A percentile compares a stretch with the other conserved stretches of the same genome.
These are phyloP conservation scores for Puccinia coronata DNA, from an alignment of 1,284 basidiomycete genomes.

Conservation along the genomic window DNA sequence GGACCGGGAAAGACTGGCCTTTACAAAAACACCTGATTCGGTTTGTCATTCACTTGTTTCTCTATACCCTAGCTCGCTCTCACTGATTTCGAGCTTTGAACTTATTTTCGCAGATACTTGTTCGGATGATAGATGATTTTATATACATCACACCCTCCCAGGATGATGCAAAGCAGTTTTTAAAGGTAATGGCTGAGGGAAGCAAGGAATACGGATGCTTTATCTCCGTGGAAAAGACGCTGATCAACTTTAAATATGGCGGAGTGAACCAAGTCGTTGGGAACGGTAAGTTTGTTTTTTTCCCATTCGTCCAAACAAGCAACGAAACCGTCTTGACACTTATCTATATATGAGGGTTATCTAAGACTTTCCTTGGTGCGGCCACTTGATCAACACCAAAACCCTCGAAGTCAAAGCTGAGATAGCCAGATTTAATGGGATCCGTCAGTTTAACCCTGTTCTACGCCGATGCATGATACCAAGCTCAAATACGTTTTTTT, in stretches of 20 bases:
- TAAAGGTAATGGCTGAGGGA: conserved; percentile 73
- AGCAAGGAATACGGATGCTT: conserved; percentile 91
- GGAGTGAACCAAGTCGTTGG: conserved; percentile 59
- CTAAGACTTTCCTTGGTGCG: conserved; percentile 57
- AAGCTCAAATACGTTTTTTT: neutral
- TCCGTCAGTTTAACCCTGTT: conserved; percentile 36
- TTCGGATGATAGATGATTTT: conserved; percentile 92
- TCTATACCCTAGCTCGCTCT: neutral
- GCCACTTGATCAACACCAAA: conserved; percentile 53
- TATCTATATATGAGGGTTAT: neutral
- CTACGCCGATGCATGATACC: neutral
- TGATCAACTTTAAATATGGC: conserved; percentile 75
- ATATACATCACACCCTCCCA: conserved; percentile 77
- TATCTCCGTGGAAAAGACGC: conserved; percentile 82
- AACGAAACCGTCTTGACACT: neutral
- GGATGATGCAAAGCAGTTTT: conserved; percentile 69
- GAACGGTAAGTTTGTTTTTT: conserved; percentile 50
- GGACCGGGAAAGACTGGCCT: conserved; percentile 69
- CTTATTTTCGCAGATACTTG: conserved; percentile 66
- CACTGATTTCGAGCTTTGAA: neutral
- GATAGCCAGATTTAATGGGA: conserved; percentile 51
- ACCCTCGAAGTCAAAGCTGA: conserved; percentile 55
- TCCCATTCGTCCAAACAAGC: neutral
- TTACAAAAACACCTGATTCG: conserved; percentile 66
- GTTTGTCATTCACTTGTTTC: conserved; percentile 59